These are phyloP conservation scores for Lactifluus subvellereus DNA, from an alignment of 768 basidiomycete species.

Conservation along the genomic window DNA sequence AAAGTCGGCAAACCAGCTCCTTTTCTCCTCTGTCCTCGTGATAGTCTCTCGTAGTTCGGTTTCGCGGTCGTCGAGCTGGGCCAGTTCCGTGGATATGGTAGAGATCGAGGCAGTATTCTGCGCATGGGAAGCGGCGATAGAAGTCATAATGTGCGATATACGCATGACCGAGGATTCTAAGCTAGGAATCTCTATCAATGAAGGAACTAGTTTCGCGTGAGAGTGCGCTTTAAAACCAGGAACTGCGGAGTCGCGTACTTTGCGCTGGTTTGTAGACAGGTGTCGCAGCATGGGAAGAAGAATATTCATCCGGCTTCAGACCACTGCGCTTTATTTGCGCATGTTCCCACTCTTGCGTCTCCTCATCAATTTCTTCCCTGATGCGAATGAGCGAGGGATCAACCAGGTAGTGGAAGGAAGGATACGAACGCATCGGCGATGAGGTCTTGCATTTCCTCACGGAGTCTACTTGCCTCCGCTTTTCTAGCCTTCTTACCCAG, in stretches of 20 bases:
- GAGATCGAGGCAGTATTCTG: conserved; percentile 51
- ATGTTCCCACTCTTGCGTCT: conserved; percentile 78
- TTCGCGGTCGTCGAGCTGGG: conserved; percentile 61
- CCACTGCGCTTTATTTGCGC: conserved; percentile 78
- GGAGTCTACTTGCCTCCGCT: conserved; percentile 56
- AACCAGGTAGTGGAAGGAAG: not conserved
- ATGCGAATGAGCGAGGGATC: conserved; percentile 9
- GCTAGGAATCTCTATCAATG: conserved; percentile 54
- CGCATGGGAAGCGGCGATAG: conserved; percentile 63
- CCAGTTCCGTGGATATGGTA: conserved; percentile 55
- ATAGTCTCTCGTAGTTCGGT: conserved; percentile 72
- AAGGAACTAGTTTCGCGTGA: conserved; percentile 50
- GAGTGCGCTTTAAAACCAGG: conserved; percentile 8
- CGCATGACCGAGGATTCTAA: conserved; percentile 56
- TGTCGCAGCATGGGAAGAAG: conserved; percentile 39
- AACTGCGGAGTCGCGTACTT: conserved; percentile 43
- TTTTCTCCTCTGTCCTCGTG: conserved; percentile 64
- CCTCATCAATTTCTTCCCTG: conserved; percentile 80
- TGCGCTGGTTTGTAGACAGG: conserved; percentile 62
- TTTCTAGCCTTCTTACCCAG: conserved; percentile 79
- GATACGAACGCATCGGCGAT: conserved; percentile 71
- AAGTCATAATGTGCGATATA: conserved; percentile 52
- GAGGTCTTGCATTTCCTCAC: conserved; percentile 70
- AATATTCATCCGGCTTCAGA: conserved; percentile 38
- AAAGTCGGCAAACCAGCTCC: conserved; percentile 77